Percentiles rank a stretch among this genome's conserved stretches.
These are phyloP conservation scores for Acarospora socialis DNA, from an alignment of 2,329 filamentous ascomycete species.

Conservation along the genomic window DNA sequence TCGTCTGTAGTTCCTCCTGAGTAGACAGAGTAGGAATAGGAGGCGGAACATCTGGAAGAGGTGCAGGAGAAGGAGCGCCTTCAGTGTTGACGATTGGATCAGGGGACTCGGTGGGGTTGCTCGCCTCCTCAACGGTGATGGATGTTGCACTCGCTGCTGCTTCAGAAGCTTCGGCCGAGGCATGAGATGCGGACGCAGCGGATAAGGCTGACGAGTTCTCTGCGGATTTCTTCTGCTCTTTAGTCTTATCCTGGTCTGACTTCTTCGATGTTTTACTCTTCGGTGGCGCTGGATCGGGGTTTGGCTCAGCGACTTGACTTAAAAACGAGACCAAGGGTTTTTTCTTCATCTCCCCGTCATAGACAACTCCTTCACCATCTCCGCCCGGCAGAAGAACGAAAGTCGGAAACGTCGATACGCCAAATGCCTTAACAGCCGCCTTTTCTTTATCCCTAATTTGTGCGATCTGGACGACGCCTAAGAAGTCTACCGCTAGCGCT, in stretches of 20 bases:
- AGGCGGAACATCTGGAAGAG: constrained; percentile 41
- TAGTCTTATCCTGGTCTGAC: constrained; percentile 22
- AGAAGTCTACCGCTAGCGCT: constrained; percentile 79
- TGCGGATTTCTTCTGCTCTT: constrained; percentile 20
- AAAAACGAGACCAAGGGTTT: constrained; percentile 69
- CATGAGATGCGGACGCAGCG: constrained; percentile 37
- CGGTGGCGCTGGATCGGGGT: constrained; percentile 54
- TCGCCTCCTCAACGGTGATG: constrained; percentile 33
- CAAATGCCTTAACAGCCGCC: constrained; percentile 56
- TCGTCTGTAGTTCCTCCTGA: constrained; percentile 47
- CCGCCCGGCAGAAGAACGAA: constrained; percentile 65
- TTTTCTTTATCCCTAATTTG: constrained; percentile 75
- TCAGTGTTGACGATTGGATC: constrained; percentile 33
- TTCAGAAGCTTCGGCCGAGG: constrained; percentile 33
- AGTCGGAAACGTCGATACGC: constrained; percentile 62
- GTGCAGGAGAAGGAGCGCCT: constrained; percentile 25
- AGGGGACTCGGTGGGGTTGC: constrained; percentile 39
- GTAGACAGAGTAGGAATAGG: constrained; percentile 53
- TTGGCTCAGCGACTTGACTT: constrained; percentile 61
- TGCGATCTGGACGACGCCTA: constrained; percentile 62
- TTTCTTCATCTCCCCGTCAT: constrained; percentile 77
- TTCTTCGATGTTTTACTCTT: constrained; percentile 18
- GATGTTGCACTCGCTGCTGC: constrained; percentile 35
- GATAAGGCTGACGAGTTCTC: constrained; percentile 36
- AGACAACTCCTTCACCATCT: constrained; percentile 53